phyloP scores from a whole-genome alignment of 1,139 yeast species.

The Protomyces lactucae-debilis region DNA sequence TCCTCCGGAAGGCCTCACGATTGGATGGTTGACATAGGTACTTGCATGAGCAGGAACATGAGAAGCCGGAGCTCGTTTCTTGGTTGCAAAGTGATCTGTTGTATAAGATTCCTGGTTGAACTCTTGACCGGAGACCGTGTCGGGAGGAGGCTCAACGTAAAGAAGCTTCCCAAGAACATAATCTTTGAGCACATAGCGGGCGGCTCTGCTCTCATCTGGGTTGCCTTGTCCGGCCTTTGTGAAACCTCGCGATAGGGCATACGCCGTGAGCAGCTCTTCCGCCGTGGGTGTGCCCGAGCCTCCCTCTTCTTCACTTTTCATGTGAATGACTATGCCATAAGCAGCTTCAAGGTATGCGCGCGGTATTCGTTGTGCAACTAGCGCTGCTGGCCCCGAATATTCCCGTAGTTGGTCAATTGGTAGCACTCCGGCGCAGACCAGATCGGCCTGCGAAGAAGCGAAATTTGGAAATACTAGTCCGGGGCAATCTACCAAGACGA shows the following conservation, averaged over 20 bases:
- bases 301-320: slow-evolving; percentile 72
- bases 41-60: slow-evolving; percentile 8
- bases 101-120: slow-evolving; percentile 74
- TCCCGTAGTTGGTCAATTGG: slow-evolving; percentile 97
- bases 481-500: slow-evolving; percentile 94
- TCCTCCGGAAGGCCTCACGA: slow-evolving; percentile 5
- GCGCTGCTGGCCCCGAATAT: slow-evolving; percentile 80
- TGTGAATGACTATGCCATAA: slow-evolving; percentile 85
- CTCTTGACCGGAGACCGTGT: slow-evolving; percentile 45
- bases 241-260: slow-evolving; percentile 94
- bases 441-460: slow-evolving; percentile 92
- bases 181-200: slow-evolving; percentile 87
- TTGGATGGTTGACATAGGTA: neutral
- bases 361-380: slow-evolving; percentile 85
- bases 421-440: slow-evolving; percentile 94
- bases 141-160: slow-evolving; percentile 84
- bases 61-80: slow-evolving; percentile 20
- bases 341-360: slow-evolving; percentile 82
- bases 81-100: slow-evolving; percentile 42
- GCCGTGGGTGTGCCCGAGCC: slow-evolving; percentile 87
- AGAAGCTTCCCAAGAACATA: slow-evolving; percentile 87
- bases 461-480: slow-evolving; percentile 98
- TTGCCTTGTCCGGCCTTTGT: slow-evolving; percentile 89
- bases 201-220: slow-evolving; percentile 95
- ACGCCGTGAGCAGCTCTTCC: slow-evolving; percentile 80